phyloP scores from a whole-genome alignment of 1,284 basidiomycete species.

The Leccinum griseonigrum region DNA sequence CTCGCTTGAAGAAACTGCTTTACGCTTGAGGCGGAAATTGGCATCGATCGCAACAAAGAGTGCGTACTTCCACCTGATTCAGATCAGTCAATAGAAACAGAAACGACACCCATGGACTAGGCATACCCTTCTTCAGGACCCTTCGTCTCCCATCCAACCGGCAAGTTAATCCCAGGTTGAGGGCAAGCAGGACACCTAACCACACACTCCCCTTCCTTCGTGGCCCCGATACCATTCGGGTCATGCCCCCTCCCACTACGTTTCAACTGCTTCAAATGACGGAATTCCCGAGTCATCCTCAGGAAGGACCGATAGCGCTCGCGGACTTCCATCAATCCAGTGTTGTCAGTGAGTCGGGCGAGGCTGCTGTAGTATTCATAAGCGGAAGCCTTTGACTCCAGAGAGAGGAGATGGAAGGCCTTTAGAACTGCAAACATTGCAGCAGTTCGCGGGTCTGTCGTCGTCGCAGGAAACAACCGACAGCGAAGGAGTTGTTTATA shows the following conservation, averaged over 20 bases:
- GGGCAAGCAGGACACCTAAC: neutral
- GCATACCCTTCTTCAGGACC: neutral
- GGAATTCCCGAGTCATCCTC: neutral
- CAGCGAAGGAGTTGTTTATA: slow-evolving; percentile 1
- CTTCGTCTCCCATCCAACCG: neutral
- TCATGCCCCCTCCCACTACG: neutral
- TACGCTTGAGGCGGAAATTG: neutral
- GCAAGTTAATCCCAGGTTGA: neutral
- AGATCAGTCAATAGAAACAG: too few species aligned
- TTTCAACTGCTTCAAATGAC: neutral
- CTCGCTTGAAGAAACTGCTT: neutral
- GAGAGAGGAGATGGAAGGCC: neutral
- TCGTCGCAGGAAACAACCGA: neutral
- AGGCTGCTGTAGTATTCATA: neutral
- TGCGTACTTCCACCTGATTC: neutral
- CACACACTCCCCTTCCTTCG: neutral
- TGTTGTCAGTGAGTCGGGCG: too few species aligned
- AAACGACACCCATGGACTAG: too few species aligned
- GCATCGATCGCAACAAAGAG: neutral
- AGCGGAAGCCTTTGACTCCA: neutral
- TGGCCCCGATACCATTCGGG: neutral
- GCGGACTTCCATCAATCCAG: neutral
- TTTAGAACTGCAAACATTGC: neutral
- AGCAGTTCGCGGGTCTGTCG: neutral
- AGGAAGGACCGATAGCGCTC: neutral